A percentile compares a stretch with the other conserved stretches of the same genome.
phyloP scores from a whole-genome alignment of 495 filamentous ascomycete genomes.

The Podospora pseudopauciseta region DNA sequence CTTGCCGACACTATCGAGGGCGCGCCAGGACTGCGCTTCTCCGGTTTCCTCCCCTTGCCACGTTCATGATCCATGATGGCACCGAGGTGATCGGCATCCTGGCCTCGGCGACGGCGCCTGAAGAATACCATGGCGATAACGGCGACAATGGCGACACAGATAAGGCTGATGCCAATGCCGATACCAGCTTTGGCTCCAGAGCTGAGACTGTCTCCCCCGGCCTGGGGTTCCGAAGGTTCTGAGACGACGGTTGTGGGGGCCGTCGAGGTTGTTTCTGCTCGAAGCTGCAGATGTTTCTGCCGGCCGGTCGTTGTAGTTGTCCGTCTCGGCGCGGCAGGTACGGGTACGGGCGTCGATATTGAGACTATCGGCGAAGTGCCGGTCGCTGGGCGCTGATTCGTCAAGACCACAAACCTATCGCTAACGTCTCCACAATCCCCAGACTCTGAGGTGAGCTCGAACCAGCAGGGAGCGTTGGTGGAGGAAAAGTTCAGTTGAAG shows the following conservation, averaged over 20 bases:
- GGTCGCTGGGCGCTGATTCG: slow-evolving; percentile 6
- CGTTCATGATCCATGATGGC: slow-evolving; percentile 26
- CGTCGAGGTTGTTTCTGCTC: neutral
- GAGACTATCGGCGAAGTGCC: slow-evolving; percentile 14
- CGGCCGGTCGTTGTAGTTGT: neutral
- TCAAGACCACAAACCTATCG: slow-evolving; percentile 15
- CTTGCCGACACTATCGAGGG: slow-evolving; percentile 24
- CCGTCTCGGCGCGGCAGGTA: neutral
- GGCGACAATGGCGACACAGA: slow-evolving; percentile 22
- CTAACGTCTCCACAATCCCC: slow-evolving; percentile 25
- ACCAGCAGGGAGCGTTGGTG: slow-evolving; percentile 28
- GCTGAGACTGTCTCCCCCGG: slow-evolving; percentile 21
- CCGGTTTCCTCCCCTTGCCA: slow-evolving; percentile 23
- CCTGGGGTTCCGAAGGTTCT: slow-evolving; percentile 11
- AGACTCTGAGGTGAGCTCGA: slow-evolving; percentile 20
- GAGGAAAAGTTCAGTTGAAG: slow-evolving; percentile 28
- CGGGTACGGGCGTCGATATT: slow-evolving; percentile 5
- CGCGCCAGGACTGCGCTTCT: slow-evolving; percentile 19
- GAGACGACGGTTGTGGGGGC: slow-evolving; percentile 13
- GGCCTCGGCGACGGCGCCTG: slow-evolving; percentile 24
- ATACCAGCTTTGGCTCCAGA: slow-evolving; percentile 29
- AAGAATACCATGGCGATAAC: slow-evolving; percentile 32
- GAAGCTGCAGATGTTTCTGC: neutral
- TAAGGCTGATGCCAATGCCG: slow-evolving; percentile 26
- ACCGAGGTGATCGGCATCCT: slow-evolving; percentile 17